A percentile compares a stretch with the other conserved stretches of the same genome.
phyloP scores from a whole-genome alignment of 2,329 filamentous ascomycete genomes.

The Lachnellula suecica region DNA sequence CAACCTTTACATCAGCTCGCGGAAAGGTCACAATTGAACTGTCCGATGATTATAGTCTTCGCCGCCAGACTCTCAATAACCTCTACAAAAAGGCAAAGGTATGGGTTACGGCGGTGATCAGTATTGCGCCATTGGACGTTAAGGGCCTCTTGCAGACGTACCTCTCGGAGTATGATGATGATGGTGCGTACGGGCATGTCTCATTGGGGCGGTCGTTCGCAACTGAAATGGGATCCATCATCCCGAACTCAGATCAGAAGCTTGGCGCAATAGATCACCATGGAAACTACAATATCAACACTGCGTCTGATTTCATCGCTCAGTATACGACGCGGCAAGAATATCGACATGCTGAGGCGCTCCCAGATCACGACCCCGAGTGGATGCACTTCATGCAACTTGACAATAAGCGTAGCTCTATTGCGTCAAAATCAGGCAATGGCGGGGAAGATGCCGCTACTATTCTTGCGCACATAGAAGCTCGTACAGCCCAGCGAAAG shows the following conservation, averaged over 20 bases:
- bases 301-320: conserved; percentile 91
- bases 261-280: conserved; percentile 78
- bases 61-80: conserved; percentile 74
- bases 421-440: conserved; percentile 46
- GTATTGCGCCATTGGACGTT: conserved; percentile 85
- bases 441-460: conserved; percentile 60
- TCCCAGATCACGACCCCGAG: conserved; percentile 67
- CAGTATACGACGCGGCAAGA: conserved; percentile 97
- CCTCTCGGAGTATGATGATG: conserved; percentile 90
- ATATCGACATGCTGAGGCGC: conserved; percentile 81
- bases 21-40: conserved; percentile 82
- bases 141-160: conserved; percentile 97
- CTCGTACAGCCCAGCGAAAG: conserved; percentile 66
- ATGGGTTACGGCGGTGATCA: conserved; percentile 81
- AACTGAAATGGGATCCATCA: conserved; percentile 83
- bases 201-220: conserved; percentile 93
- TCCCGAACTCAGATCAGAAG: conserved; percentile 83
- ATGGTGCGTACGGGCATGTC: conserved; percentile 86
- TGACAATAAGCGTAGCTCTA: conserved; percentile 43
- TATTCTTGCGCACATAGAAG: conserved; percentile 71
- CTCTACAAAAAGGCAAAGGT: conserved; percentile 73
- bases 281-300: conserved; percentile 76
- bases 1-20: conserved; percentile 73
- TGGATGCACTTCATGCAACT: conserved; percentile 61
- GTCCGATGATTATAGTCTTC: conserved; percentile 88